Conservation (phyloP, 176 grass and related monocot genomes). For the Eragrostis curvula region DNA sequence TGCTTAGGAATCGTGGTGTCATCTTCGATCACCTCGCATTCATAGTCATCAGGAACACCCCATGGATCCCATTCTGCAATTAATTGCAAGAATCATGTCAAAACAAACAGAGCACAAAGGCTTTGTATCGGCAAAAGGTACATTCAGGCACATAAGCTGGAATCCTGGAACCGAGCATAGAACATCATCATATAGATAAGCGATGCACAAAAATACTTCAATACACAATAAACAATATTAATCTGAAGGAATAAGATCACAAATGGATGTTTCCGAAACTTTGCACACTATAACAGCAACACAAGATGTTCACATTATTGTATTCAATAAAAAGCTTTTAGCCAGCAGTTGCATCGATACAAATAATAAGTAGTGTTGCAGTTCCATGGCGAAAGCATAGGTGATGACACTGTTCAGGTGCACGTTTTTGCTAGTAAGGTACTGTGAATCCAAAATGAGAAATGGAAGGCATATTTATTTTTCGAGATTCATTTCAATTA, state of each 20-base stretch:
- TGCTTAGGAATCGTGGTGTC: slow-evolving; percentile 93
- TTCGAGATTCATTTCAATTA: not conserved
- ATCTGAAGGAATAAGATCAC: not conserved
- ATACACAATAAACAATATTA: not conserved
- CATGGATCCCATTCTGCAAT: slow-evolving; percentile 96
- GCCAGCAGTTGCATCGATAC: not conserved
- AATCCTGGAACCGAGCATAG: not conserved
- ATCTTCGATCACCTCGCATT: slow-evolving; percentile 94
- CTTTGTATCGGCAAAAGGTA: not conserved
- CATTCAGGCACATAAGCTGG: not conserved
- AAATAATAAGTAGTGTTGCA: not conserved
- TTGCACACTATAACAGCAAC: not conserved
- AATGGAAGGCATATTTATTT: not conserved
- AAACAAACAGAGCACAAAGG: not conserved
- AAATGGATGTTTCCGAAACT: not conserved
- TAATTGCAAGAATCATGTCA: slow-evolving; percentile 18
- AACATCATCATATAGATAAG: not conserved
- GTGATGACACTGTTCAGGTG: not conserved
- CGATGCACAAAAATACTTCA: not conserved
- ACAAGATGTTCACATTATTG: not conserved
- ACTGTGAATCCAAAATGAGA: not conserved
- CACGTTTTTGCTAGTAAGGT: slow-evolving; percentile 11
- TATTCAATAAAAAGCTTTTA: slow-evolving; percentile 12
- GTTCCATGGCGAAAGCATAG: slow-evolving; percentile 4
- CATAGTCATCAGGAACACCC: slow-evolving; percentile 93